Conservation (phyloP, 228 moss, liverwort and hornwort species). For the Sphagnum magellanicum region DNA sequence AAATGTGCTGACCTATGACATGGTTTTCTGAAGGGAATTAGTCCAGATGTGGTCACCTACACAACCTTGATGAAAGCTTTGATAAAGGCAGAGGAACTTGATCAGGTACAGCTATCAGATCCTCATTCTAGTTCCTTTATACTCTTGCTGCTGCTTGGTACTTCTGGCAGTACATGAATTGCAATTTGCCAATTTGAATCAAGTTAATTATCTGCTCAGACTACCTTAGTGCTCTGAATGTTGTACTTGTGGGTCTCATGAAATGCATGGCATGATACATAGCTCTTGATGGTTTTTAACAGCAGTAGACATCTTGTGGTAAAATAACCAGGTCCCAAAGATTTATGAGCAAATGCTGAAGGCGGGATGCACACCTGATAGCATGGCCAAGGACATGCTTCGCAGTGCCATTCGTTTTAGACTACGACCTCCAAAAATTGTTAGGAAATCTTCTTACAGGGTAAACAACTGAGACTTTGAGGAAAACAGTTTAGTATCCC, state of each 20-base stretch:
- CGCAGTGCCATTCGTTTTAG: slow-evolving; percentile 80
- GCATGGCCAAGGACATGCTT: slow-evolving; percentile 96
- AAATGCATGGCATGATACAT: no score
- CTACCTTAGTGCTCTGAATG: no score
- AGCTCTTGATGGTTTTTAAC: no score
- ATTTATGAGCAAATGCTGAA: slow-evolving; percentile 77
- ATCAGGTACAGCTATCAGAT: slow-evolving; percentile 31
- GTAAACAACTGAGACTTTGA: no score
- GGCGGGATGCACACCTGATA: slow-evolving; percentile 80
- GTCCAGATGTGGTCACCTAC: slow-evolving; percentile 94
- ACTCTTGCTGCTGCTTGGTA: background rate
- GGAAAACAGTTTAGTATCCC: no score
- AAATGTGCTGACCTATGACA: no score
- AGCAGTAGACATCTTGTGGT: no score
- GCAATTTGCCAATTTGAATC: background rate
- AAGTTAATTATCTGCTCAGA: no score
- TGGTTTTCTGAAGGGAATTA: slow-evolving; percentile 54
- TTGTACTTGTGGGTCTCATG: no score
- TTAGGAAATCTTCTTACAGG: no score
- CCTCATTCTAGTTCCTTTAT: background rate
- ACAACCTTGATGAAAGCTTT: slow-evolving; percentile 98
- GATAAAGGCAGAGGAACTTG: slow-evolving; percentile 73
- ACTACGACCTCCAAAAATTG: slow-evolving; percentile 27
- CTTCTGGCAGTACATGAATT: background rate
- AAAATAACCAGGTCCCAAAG: slow-evolving; percentile 45